phyloP scores from a whole-genome alignment of 2,329 filamentous ascomycete species.

The Penicillium palitans region DNA sequence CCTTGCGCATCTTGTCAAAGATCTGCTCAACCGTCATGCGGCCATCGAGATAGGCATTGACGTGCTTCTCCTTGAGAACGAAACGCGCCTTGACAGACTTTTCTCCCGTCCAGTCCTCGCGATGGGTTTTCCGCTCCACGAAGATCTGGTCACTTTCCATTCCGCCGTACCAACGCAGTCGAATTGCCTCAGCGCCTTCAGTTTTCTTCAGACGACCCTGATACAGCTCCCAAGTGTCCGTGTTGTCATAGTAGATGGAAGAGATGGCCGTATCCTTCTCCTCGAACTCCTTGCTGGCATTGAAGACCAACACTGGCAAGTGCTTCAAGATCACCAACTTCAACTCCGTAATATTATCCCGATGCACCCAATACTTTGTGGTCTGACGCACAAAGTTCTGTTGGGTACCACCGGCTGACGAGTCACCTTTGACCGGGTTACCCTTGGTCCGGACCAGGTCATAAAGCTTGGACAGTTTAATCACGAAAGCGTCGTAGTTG shows the following conservation, averaged over 20 bases:
- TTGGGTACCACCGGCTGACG: constrained; percentile 84
- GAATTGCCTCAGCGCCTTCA: constrained; percentile 94
- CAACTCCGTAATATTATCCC: constrained; percentile 95
- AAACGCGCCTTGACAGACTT: constrained; percentile 99
- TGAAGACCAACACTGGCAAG: constrained; percentile 94
- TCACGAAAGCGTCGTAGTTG: constrained; percentile 94
- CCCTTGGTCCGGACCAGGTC: constrained; percentile 91
- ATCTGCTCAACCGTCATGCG: constrained; percentile 80
- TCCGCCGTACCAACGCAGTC: constrained; percentile 93
- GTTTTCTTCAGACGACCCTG: constrained; percentile 95
- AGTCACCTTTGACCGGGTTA: constrained; percentile 88
- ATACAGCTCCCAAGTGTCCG: constrained; percentile 91
- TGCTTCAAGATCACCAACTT: constrained; percentile 98
- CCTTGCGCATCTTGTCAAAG: constrained; percentile 96
- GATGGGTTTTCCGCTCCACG: constrained; percentile 95
- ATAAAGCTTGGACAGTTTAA: constrained; percentile 92
- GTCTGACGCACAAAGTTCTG: constrained; percentile 96
- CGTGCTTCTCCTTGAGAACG: constrained; percentile 92
- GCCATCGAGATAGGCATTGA: constrained; percentile 85
- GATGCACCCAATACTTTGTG: constrained; percentile 99
- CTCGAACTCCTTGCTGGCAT: constrained; percentile 94
- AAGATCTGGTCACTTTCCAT: constrained; percentile 97
- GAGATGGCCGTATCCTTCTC: constrained; percentile 89
- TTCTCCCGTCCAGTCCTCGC: constrained; percentile 98
- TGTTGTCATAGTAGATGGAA: constrained; percentile 97